A percentile compares a stretch with the other conserved stretches of the same genome.
Evolutionary conservation across 805 yeast genomes (phyloP).

Genomic region (Hanseniaspora guilliermondii): DNA sequence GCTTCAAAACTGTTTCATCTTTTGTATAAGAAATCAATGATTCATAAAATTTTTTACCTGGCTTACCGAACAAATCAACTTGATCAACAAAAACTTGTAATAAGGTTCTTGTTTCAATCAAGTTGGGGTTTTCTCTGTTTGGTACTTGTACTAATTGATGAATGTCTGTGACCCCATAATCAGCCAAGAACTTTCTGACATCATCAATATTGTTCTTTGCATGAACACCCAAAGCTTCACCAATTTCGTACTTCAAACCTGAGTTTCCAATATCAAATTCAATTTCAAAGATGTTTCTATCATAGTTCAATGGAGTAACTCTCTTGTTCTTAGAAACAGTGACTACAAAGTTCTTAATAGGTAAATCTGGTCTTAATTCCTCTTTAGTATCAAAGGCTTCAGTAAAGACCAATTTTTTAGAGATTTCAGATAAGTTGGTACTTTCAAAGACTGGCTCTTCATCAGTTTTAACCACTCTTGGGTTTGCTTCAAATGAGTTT

Average conservation of each 20-base stretch:
- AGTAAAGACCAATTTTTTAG: conserved; percentile 62
- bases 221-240: conserved; percentile 93
- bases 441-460: conserved; percentile 30
- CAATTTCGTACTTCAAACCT: conserved; percentile 81
- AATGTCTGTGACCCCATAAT: conserved; percentile 54
- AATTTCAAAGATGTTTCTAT: conserved; percentile 90
- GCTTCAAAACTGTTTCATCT: conserved; percentile 52
- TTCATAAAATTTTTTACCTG: conserved; percentile 90
- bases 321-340: conserved; percentile 86
- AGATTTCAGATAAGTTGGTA: conserved; percentile 37
- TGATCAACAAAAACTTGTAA: conserved; percentile 71
- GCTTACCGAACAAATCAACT: conserved; percentile 84
- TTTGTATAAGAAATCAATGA: conserved; percentile 59
- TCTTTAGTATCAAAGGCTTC: conserved; percentile 58
- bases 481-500: conserved; percentile 35
- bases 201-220: conserved; percentile 62
- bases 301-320: conserved; percentile 78
- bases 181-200: conserved; percentile 56
- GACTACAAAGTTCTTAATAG: conserved; percentile 71
- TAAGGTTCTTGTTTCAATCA: conserved; percentile 63
- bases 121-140: conserved; percentile 45
- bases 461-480: conserved; percentile 51
- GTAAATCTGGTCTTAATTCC: conserved; percentile 76
- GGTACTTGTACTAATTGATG: conserved; percentile 59
- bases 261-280: conserved; percentile 88